A percentile compares a stretch with the other conserved stretches of the same genome.
These are phyloP conservation scores for Bipolaris victoriae DNA, from an alignment of 2,329 filamentous ascomycete species.

Conservation along the genomic window DNA sequence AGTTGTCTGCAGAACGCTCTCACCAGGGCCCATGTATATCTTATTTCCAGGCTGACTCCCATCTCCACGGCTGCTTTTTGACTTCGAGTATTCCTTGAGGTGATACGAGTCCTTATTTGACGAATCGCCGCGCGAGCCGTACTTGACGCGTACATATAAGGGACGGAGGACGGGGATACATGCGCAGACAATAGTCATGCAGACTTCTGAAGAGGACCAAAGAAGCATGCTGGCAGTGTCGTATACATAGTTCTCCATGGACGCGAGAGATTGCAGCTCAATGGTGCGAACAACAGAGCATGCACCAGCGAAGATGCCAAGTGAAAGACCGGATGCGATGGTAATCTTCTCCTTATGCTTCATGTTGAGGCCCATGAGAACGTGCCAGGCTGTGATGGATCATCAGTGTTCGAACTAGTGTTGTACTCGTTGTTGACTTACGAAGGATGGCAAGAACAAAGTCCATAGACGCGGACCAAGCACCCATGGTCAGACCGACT, in stretches of 20 bases:
- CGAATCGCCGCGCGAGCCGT: slow-evolving; percentile 29
- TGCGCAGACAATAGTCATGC: slow-evolving; percentile 58
- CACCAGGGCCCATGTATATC: slow-evolving; percentile 29
- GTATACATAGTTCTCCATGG: slow-evolving; percentile 40
- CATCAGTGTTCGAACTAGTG: background rate
- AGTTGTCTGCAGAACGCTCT: slow-evolving; percentile 27
- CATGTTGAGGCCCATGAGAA: slow-evolving; percentile 45
- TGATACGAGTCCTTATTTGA: slow-evolving; percentile 27
- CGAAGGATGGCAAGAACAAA: slow-evolving; percentile 45
- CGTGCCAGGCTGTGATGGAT: slow-evolving; percentile 32
- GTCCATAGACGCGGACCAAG: slow-evolving; percentile 45
- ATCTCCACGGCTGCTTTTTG: slow-evolving; percentile 17
- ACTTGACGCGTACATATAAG: slow-evolving; percentile 49
- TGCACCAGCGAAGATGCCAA: slow-evolving; percentile 43
- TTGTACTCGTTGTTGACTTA: slow-evolving; percentile 3
- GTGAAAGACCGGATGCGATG: slow-evolving; percentile 37
- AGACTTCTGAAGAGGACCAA: slow-evolving; percentile 49
- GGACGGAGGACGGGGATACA: slow-evolving; percentile 57
- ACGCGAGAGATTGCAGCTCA: slow-evolving; percentile 36
- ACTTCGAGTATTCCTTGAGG: slow-evolving; percentile 28
- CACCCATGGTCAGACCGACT: slow-evolving; percentile 38
- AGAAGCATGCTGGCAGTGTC: slow-evolving; percentile 41
- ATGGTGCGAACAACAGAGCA: slow-evolving; percentile 42
- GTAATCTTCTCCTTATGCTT: slow-evolving; percentile 45
- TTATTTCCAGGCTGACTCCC: slow-evolving; percentile 16